Base-by-base conservation (phyloP, 2,329 filamentous ascomycete genomes). In the Colletotrichum melonis region DNA sequence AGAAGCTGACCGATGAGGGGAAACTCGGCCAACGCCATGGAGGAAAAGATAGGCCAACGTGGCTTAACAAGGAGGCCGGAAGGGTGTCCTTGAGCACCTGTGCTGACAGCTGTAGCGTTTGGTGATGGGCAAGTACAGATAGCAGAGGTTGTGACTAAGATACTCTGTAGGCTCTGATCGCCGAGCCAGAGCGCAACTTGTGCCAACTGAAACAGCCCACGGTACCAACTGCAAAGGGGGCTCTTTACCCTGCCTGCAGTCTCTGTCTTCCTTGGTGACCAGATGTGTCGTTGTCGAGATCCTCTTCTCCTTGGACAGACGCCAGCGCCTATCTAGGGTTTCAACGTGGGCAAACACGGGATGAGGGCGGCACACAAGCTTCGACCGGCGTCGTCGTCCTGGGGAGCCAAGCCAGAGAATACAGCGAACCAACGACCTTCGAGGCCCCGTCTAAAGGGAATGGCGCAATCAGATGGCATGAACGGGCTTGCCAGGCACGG, bases 21-120 rank as follows among this genome's bases (percentile, higher is more conserved):
- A 30, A 30, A 52, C 22, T 16, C 42, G 42, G 19, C 42, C 42
- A 49, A 22, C 42, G 42, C 42, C 42, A 49, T 22, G 42, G 3
- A 35, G n/a, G 42, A 22, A 11, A n/a, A 9, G 42, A 49, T 22
- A n/a, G 42, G 42, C 42, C 19, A 49, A 11, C 42, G 59, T 62
- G 57, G 64, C 64, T 65, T 28, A 38, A 46, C 55, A 73, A 66
- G 59, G 59, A 69, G 70, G 62, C n/a, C 58, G 42, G 59, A 59
- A 59, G 65, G 65, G 65, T 69, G 60, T 54, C 28, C 46, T 52
- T 9, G 49, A 6, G 46, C 42, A 63, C 62, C n/a, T 46, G 6
- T 16, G 35, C 35, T 42, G 35, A 42, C 35, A 42, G 35, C 35
- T 42, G 35, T 42, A 42, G 5, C 14, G 2, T 42, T 19, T 8